A percentile compares a stretch with the other conserved stretches of the same genome.
These are phyloP conservation scores for Lactifluus echinatus DNA, from an alignment of 768 basidiomycete species.

Conservation along the genomic window DNA sequence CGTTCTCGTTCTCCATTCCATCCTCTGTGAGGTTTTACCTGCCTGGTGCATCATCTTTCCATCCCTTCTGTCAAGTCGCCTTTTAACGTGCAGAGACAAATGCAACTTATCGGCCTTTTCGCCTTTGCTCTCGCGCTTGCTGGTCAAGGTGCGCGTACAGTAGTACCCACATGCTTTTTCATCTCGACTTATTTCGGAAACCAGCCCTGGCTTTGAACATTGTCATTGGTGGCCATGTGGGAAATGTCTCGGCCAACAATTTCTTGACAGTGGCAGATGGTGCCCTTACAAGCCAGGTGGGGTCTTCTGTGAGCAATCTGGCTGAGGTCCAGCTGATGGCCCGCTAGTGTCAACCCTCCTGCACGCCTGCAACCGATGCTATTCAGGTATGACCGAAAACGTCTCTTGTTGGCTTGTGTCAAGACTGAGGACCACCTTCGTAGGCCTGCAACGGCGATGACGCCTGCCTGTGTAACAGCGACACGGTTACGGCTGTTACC, in stretches of 20 bases:
- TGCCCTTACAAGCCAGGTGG: slow-evolving; percentile 25
- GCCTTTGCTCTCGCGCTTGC: slow-evolving; percentile 39
- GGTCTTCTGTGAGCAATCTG: slow-evolving; percentile 5
- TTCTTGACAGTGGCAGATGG: slow-evolving; percentile 36
- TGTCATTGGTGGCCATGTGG: slow-evolving; percentile 31
- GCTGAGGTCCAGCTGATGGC: slow-evolving; percentile 11
- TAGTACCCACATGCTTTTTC: not conserved
- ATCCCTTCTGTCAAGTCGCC: slow-evolving; percentile 1
- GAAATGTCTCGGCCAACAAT: slow-evolving; percentile 33
- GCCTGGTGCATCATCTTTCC: slow-evolving; percentile 15
- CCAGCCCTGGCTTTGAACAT: slow-evolving; percentile 39
- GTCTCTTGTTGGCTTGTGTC: not conserved
- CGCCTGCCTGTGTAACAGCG: slow-evolving; percentile 45
- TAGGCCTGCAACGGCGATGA: slow-evolving; percentile 38
- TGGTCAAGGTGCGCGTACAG: slow-evolving; percentile 41
- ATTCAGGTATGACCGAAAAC: slow-evolving; percentile 24
- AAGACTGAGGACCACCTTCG: slow-evolving; percentile 14
- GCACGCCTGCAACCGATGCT: slow-evolving; percentile 22
- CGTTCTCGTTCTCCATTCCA: not conserved
- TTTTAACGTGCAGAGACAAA: slow-evolving; percentile 10
- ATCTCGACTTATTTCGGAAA: slow-evolving; percentile 24
- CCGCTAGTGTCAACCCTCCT: slow-evolving; percentile 29
- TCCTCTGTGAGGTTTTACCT: slow-evolving; percentile 22
- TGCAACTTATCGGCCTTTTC: slow-evolving; percentile 25
- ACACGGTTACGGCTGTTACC: slow-evolving; percentile 36